These are phyloP conservation scores for Penicillium brasilianum DNA, from an alignment of 2,329 filamentous ascomycete genomes.

Conservation along the genomic window DNA sequence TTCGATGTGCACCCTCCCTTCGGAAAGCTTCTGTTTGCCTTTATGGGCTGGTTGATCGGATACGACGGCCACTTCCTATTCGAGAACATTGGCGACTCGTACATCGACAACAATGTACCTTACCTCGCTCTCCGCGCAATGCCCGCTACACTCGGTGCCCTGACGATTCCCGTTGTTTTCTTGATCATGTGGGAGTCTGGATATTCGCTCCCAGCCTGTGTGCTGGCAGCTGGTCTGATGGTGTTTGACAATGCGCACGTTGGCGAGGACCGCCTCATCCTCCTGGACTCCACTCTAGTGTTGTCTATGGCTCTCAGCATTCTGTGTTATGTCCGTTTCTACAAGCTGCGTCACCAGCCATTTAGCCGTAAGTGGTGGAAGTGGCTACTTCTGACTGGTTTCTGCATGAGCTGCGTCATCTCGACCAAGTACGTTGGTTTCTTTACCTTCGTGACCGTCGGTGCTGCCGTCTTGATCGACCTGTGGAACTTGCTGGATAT, in stretches of 20 bases:
- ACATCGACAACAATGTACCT: constrained; percentile 94
- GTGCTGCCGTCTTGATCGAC: constrained; percentile 90
- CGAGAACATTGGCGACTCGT: constrained; percentile 98
- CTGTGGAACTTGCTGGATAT: constrained; percentile 93
- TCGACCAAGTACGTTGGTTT: constrained; percentile 97
- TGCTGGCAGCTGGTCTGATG: constrained; percentile 82
- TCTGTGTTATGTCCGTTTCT: constrained; percentile 94
- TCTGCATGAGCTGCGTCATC: constrained; percentile 94
- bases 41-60: constrained; percentile 96
- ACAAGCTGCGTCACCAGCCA: constrained; percentile 87
- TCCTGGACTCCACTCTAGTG: constrained; percentile 91
- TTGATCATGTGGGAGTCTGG: constrained; percentile 99
- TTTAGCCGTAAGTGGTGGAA: constrained; percentile 99
- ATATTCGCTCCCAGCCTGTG: constrained; percentile 90
- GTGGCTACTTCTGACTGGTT: constrained; percentile 94
- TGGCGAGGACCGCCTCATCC: constrained; percentile 91
- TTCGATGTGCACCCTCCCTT: constrained; percentile 99
- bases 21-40: constrained; percentile 94
- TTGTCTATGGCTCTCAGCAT: constrained; percentile 96
- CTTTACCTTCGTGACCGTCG: constrained; percentile 97
- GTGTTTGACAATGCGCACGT: constrained; percentile 98
- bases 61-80: constrained; percentile 98
- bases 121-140: constrained; percentile 95
- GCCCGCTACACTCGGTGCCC: constrained; percentile 85
- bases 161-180: constrained; percentile 93